Evolutionary conservation across 2,329 filamentous ascomycete species (phyloP).

Genomic region (Aspergillus fijiensis): DNA sequence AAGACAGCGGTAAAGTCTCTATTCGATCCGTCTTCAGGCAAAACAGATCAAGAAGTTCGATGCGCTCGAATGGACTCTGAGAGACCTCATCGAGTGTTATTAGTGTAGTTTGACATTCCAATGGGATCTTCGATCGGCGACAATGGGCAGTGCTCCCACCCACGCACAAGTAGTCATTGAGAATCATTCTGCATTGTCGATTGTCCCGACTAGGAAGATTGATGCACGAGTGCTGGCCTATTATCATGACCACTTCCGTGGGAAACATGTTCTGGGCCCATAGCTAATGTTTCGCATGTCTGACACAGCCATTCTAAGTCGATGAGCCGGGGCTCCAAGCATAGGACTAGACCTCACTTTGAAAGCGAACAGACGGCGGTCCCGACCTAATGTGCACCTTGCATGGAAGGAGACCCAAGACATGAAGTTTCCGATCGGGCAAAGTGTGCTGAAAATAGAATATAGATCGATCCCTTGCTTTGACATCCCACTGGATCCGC

Average conservation of each 20-base stretch:
- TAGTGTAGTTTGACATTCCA: too few species aligned
- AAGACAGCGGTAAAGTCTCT: too few species aligned
- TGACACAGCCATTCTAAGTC: neutral
- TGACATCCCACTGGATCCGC: neutral
- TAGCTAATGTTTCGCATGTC: neutral
- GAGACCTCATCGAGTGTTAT: too few species aligned
- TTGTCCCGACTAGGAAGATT: neutral
- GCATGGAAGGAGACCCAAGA: neutral
- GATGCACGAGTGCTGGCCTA: neutral
- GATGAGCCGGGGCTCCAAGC: neutral
- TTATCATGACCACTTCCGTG: neutral
- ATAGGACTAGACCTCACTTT: neutral
- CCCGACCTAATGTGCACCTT: neutral
- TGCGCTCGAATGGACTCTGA: too few species aligned
- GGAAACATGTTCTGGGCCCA: neutral
- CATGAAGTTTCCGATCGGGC: neutral
- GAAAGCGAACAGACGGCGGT: neutral
- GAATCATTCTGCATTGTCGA: neutral
- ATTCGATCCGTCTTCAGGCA: too few species aligned
- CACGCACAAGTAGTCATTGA: too few species aligned
- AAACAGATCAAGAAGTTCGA: too few species aligned
- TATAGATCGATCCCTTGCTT: neutral
- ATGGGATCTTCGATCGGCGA: too few species aligned
- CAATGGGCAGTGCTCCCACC: too few species aligned
- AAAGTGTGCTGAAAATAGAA: neutral